Base-by-base conservation (phyloP, 257 asterid genomes). In the Solanum corneliomulleri region DNA sequence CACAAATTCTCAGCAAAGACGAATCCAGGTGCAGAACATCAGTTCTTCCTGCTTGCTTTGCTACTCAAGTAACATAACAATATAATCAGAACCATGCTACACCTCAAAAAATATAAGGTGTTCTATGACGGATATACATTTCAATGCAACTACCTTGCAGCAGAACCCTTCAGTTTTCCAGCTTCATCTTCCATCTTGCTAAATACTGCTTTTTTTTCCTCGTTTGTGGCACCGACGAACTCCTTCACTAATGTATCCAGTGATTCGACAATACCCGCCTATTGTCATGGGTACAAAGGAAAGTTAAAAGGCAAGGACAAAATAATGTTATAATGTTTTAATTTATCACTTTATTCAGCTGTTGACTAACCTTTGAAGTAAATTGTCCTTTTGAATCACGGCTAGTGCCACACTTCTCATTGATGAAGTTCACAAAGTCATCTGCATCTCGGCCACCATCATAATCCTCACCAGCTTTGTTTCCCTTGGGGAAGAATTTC, bases 381-480 rank as follows among this genome's bases (percentile, higher is more conserved):
- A 91, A 88, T 82, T 95, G 98, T 82, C 99, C 99, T 20, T 94
- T 91, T 29, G 94, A 88, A 90, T 95, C 98, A 80, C 98, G 98
- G 91, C 93, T 94, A 86, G 98, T 95, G 87, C 98, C 98, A 89
- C 89, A 90, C 87, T 94, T 97, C 92, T 94, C 98, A 84, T 97
- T 97, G 89, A 95, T 95, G 88, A 97, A 97, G 35, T 92, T 89
- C 84, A 97, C 96, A 82, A 97, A 94, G 89, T 93, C 99, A 35
- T 92, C 94, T 27, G 91, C 42, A 52, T 93, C 94, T 85, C 93
- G 90, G 64, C 96, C 95, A 85, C 92, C 99, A 12, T 95, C 98
- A 91, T 93, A 95, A 87, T 94, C 97, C 91, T 95, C 99, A 91
- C 99, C 99, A 45, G 92, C 98, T 91, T 95, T 97, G 92, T 94